Evolutionary conservation across 176 grass and related monocot species (phyloP).

Genomic region (Poa annua): DNA sequence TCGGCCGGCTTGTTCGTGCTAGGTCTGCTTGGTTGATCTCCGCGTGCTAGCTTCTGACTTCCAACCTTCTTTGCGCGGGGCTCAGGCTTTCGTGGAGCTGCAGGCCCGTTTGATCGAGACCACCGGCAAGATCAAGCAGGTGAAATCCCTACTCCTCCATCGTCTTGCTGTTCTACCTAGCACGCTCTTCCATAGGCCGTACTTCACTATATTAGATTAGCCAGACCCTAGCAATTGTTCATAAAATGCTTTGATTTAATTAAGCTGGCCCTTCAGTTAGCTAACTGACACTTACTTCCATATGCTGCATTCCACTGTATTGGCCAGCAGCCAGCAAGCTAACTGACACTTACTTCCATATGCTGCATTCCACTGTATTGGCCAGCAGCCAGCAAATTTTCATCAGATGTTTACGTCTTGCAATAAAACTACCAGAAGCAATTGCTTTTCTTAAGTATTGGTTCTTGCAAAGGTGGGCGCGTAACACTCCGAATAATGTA

Average conservation of each 20-base stretch:
- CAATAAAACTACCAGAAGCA: not conserved
- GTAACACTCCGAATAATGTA: not conserved
- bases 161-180: not conserved
- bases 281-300: not conserved
- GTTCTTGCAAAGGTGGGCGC: not conserved
- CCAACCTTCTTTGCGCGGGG: not conserved
- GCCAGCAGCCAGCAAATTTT: no score
- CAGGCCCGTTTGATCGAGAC: constrained; percentile 74
- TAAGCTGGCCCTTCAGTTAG: not conserved
- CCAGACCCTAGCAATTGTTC: not conserved
- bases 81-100: constrained; percentile 86
- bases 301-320: not conserved
- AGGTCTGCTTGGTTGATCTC: not conserved
- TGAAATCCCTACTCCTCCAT: not conserved
- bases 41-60: not conserved
- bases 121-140: constrained; percentile 88
- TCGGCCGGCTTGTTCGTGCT: not conserved
- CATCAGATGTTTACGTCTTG: not conserved
- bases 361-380: not conserved
- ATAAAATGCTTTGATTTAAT: not conserved
- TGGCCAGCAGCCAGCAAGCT: not conserved
- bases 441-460: not conserved
- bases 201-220: constrained; percentile 3
- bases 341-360: not conserved
- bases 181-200: not conserved